phyloP scores from a whole-genome alignment of 148 eudicot species.

The Cornus controversa region DNA sequence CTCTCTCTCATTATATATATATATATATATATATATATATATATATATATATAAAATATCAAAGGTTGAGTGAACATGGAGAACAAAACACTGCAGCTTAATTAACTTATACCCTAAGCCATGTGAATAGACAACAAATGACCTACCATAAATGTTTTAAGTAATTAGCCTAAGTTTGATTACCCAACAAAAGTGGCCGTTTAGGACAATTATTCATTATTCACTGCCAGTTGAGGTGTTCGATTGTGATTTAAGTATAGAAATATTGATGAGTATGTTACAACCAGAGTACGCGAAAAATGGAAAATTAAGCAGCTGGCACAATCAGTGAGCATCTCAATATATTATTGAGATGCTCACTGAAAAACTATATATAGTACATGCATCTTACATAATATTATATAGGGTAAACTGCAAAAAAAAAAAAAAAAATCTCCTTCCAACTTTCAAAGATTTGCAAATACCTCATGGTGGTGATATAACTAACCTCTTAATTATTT shows the following conservation, averaged over 20 bases:
- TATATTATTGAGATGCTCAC: no score
- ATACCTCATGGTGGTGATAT: no score
- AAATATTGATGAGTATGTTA: neutral
- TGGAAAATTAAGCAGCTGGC: neutral
- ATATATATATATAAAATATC: no score
- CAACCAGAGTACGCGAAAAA: neutral
- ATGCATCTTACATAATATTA: neutral
- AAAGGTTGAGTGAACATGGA: neutral
- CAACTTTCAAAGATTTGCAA: no score
- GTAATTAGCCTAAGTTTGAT: neutral
- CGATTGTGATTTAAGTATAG: neutral
- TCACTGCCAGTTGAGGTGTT: neutral
- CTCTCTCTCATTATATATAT: no score
- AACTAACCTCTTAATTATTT: no score
- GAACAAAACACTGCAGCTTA: neutral
- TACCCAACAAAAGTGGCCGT: neutral
- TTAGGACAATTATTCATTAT: neutral
- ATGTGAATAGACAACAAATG: no score
- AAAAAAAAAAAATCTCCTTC: no score
- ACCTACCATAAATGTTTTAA: constrained; percentile 3
- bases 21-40: no score
- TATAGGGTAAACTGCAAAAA: no score
- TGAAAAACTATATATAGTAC: neutral
- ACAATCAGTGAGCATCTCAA: neutral
- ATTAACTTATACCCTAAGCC: neutral